A percentile compares a stretch with the other conserved stretches of the same genome.
Evolutionary conservation across 2,329 filamentous ascomycete genomes (phyloP).

Genomic region (Parascedosporium putredinis): DNA sequence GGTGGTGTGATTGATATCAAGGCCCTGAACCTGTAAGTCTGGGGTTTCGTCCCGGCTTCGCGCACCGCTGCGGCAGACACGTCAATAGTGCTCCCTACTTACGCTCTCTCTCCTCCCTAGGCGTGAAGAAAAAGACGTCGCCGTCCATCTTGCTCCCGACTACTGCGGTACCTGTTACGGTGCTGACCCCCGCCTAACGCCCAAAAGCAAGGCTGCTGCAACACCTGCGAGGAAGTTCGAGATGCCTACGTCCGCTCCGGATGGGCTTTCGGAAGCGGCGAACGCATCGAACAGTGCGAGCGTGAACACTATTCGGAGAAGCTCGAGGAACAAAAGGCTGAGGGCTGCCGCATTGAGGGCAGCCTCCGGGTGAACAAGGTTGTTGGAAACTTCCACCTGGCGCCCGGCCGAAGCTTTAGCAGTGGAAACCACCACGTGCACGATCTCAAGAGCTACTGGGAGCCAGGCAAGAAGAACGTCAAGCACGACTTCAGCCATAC

Average conservation of each 20-base stretch:
- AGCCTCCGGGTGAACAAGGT: conserved; percentile 95
- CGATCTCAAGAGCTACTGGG: conserved; percentile 92
- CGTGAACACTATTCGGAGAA: conserved; percentile 89
- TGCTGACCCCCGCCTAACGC: conserved; percentile 58
- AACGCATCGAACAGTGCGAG: conserved; percentile 88
- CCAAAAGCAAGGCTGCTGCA: conserved; percentile 81
- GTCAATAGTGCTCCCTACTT: neutral
- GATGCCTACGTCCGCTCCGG: conserved; percentile 83
- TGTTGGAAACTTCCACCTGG: conserved; percentile 96
- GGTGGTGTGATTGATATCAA: conserved; percentile 64
- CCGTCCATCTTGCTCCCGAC: conserved; percentile 71
- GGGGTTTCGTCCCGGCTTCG: neutral
- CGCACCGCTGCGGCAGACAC: neutral
- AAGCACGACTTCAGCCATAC: conserved; percentile 81
- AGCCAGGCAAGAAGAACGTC: conserved; percentile 39
- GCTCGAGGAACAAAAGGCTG: conserved; percentile 75
- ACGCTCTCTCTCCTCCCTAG: neutral
- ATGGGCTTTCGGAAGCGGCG: conserved; percentile 90
- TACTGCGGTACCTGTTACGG: conserved; percentile 96
- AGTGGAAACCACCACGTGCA: conserved; percentile 96
- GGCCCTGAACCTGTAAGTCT: conserved; percentile 53
- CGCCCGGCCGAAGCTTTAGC: conserved; percentile 90
- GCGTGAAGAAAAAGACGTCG: conserved; percentile 32
- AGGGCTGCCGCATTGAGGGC: conserved; percentile 92
- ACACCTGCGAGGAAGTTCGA: conserved; percentile 91